Evolutionary conservation across 768 basidiomycete genomes (phyloP).

Genomic region (Vararia minispora): DNA sequence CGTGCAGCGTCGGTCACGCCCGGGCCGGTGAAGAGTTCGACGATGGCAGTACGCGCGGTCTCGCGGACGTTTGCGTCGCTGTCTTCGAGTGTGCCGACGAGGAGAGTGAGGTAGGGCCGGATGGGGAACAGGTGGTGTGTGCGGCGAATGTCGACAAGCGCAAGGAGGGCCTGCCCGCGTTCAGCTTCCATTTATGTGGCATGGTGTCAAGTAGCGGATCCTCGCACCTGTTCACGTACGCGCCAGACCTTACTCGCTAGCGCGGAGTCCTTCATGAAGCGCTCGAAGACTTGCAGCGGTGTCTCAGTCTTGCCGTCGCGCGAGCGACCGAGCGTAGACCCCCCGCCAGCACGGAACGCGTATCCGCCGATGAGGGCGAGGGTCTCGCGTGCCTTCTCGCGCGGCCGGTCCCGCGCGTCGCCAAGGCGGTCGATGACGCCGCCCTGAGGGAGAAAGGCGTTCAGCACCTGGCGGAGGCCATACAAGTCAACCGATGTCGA

Average conservation of each 20-base stretch:
- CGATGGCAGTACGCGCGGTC: conserved; percentile 66
- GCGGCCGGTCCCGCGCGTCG: conserved; percentile 58
- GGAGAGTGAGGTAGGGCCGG: conserved; percentile 61
- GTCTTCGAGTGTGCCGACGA: conserved; percentile 86
- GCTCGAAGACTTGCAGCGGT: conserved; percentile 60
- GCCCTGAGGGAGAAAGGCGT: conserved; percentile 60
- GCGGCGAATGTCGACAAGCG: conserved; percentile 65
- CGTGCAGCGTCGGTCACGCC: conserved; percentile 79
- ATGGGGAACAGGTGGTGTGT: conserved; percentile 67
- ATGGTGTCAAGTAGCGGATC: background rate
- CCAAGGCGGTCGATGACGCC: conserved; percentile 78
- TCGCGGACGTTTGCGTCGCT: conserved; percentile 85
- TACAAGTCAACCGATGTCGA: conserved; percentile 38
- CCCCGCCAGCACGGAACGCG: conserved; percentile 49
- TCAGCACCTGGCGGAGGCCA: conserved; percentile 56
- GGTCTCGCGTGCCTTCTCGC: conserved; percentile 65
- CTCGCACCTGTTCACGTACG: conserved; percentile 73
- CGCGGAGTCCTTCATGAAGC: conserved; percentile 58
- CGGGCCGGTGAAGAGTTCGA: conserved; percentile 78
- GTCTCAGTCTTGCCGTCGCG: conserved; percentile 57
- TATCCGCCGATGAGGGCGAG: conserved; percentile 66
- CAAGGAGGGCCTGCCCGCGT: conserved; percentile 34
- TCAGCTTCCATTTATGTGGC: conserved; percentile 20
- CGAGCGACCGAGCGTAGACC: conserved; percentile 31
- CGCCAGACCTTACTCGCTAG: conserved; percentile 77